These are phyloP conservation scores for Hypoxylon sp. DNA, from an alignment of 2,329 filamentous ascomycete species.

Conservation along the genomic window DNA sequence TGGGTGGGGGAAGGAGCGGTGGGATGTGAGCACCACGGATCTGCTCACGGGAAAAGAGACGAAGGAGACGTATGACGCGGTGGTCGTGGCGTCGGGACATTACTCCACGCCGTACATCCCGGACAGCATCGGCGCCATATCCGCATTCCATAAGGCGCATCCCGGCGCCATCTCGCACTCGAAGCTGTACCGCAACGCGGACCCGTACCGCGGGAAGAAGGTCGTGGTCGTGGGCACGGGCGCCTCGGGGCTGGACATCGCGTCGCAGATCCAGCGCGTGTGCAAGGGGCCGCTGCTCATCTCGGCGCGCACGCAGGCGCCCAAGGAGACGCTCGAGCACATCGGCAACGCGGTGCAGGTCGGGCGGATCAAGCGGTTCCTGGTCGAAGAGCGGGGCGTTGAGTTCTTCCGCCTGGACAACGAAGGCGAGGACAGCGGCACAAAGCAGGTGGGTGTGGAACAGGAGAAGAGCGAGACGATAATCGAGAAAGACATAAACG, in stretches of 20 bases:
- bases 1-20: conserved; percentile 58
- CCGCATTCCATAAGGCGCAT: conserved; percentile 68
- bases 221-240: conserved; percentile 87
- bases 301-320: conserved; percentile 67
- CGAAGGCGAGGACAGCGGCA: background rate
- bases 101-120: conserved; percentile 78
- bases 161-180: conserved; percentile 77
- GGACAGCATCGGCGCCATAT: conserved; percentile 66
- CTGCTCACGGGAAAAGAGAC: conserved; percentile 58
- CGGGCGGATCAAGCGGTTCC: conserved; percentile 69
- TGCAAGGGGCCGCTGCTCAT: conserved; percentile 73
- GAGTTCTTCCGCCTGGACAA: conserved; percentile 71
- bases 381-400: conserved; percentile 68
- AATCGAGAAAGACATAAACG: conserved; percentile 76
- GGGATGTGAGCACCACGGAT: conserved; percentile 70
- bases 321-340: conserved; percentile 59
- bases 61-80: conserved; percentile 74
- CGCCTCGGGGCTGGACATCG: conserved; percentile 87
- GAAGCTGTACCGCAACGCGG: conserved; percentile 80
- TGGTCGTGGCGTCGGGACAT: conserved; percentile 81
- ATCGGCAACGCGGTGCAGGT: conserved; percentile 62
- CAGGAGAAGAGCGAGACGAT: conserved; percentile 57
- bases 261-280: conserved; percentile 75
- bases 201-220: conserved; percentile 74
- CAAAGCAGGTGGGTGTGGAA: background rate